phyloP scores from a whole-genome alignment of 805 yeast genomes.

The Trichomonascus vanleenenianus region DNA sequence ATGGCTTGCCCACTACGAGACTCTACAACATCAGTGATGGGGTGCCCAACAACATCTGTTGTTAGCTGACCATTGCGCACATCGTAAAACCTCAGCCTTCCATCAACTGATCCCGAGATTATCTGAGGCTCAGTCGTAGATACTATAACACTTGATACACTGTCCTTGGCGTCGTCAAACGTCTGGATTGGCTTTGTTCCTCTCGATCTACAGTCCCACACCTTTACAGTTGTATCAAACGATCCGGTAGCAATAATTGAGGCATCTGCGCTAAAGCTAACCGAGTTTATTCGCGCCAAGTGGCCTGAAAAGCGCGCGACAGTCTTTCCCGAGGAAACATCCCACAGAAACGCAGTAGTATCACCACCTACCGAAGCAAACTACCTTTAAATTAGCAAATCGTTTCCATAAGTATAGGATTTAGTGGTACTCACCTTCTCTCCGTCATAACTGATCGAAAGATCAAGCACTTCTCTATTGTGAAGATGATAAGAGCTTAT shows the following conservation, averaged over 20 bases:
- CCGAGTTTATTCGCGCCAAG: conserved; percentile 21
- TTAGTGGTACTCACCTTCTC: conserved; percentile 9
- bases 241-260: conserved; percentile 26
- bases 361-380: conserved; percentile 30
- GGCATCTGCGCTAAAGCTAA: conserved; percentile 20
- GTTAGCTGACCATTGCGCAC: conserved; percentile 23
- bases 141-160: conserved; percentile 22
- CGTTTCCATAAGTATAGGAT: neutral
- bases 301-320: conserved; percentile 24
- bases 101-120: conserved; percentile 29
- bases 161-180: conserved; percentile 29
- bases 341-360: conserved; percentile 26
- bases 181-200: conserved; percentile 29
- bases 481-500: conserved; percentile 21
- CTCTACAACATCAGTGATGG: conserved; percentile 21
- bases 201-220: conserved; percentile 27
- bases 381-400: conserved; percentile 4
- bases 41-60: conserved; percentile 21
- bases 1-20: conserved; percentile 11
- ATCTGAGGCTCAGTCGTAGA: conserved; percentile 10
- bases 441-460: conserved; percentile 21
- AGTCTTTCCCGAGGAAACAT: conserved; percentile 20
- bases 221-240: conserved; percentile 25
- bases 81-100: conserved; percentile 26
- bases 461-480: conserved; percentile 25